Percentiles rank a stretch among this genome's conserved stretches.
Evolutionary conservation across 306 rosid species (phyloP).

Genomic region (Pyrus pyrifolia): DNA sequence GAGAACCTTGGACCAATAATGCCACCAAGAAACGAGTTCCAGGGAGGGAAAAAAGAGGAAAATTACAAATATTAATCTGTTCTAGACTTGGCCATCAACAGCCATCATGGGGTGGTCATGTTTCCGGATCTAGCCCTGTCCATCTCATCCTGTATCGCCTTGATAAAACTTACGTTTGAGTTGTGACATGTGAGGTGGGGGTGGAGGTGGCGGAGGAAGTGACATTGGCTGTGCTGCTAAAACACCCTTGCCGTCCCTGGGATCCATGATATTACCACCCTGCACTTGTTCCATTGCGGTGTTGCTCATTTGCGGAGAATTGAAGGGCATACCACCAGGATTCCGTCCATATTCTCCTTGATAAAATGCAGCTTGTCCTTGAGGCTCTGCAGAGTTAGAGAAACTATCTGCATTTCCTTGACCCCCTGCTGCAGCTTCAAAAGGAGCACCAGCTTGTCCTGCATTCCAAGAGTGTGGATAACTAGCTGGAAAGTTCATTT

Average conservation of each 20-base stretch:
- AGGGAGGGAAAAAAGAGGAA: background rate
- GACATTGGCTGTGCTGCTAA: conserved; percentile 54
- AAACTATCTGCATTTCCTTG: conserved; percentile 32
- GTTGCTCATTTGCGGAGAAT: conserved; percentile 23
- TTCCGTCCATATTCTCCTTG: conserved; percentile 37
- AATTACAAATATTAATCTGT: background rate
- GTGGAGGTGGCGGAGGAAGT: conserved; percentile 63
- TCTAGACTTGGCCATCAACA: conserved; percentile 46
- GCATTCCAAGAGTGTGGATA: conserved; percentile 76
- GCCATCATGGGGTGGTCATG: conserved; percentile 53
- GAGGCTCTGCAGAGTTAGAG: conserved; percentile 30
- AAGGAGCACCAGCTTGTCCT: conserved; percentile 50
- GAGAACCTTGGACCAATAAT: background rate
- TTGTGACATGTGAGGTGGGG: conserved; percentile 41
- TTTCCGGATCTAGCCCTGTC: conserved; percentile 61
- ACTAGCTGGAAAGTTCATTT: conserved; percentile 43
- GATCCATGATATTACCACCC: conserved; percentile 51
- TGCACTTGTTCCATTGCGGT: conserved; percentile 36
- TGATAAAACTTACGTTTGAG: conserved; percentile 49
- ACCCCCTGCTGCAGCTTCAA: conserved; percentile 36
- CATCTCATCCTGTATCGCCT: conserved; percentile 58
- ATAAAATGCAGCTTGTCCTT: conserved; percentile 34
- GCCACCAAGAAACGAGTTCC: background rate
- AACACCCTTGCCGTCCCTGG: conserved; percentile 69
- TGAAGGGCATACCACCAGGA: conserved; percentile 22